Evolutionary conservation across 2,329 filamentous ascomycete genomes (phyloP).

Genomic region (Alternaria sp.): DNA sequence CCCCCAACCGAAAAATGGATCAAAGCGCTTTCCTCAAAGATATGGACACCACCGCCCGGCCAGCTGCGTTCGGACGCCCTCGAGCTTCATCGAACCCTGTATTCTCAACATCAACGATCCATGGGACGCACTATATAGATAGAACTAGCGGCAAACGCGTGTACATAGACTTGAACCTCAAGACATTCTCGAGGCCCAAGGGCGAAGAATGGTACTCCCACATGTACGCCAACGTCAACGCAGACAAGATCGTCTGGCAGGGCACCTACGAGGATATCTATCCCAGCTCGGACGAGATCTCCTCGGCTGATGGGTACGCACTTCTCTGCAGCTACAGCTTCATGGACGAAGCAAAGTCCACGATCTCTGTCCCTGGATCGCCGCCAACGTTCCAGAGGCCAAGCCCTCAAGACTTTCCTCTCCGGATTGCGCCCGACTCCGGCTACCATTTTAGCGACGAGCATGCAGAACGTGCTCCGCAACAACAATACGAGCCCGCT

Average conservation of each 20-base stretch:
- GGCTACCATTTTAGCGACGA: not conserved
- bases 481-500: conserved; percentile 10
- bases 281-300: not conserved
- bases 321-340: not conserved
- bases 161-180: not conserved
- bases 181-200: not conserved
- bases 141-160: not conserved
- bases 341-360: not conserved
- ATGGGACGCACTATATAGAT: not conserved
- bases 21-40: not conserved
- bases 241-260: not conserved
- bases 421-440: not conserved
- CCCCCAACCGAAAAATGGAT: not conserved
- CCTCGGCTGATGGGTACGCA: not conserved
- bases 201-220: not conserved
- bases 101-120: not conserved
- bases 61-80: not conserved
- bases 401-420: not conserved
- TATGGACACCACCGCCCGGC: not conserved
- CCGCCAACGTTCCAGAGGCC: not conserved
- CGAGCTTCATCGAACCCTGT: not conserved
- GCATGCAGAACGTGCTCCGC: not conserved
- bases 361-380: not conserved
- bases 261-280: not conserved
- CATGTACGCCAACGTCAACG: not conserved